Conservation (phyloP, 257 asterid species). For the Echium plantagineum region DNA sequence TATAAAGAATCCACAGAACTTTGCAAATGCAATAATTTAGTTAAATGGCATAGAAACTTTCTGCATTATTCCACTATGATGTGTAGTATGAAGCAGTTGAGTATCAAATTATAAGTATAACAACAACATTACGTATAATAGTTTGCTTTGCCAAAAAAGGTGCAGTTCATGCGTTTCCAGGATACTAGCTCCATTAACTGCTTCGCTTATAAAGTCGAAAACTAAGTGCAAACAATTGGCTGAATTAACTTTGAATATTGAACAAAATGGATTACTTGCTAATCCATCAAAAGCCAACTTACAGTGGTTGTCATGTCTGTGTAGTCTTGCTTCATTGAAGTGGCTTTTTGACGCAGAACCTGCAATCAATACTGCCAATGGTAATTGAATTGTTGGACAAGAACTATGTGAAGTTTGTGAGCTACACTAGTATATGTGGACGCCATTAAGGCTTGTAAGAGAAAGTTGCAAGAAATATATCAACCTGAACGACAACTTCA, state of each 20-base stretch:
- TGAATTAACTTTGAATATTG: not conserved
- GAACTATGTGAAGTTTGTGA: slow-evolving; percentile 6
- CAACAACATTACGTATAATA: no score
- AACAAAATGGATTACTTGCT: slow-evolving; percentile 14
- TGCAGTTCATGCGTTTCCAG: not conserved
- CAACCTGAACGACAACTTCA: slow-evolving; percentile 98
- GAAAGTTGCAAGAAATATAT: slow-evolving; percentile 16
- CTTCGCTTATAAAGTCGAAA: not conserved
- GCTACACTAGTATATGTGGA: slow-evolving; percentile 5
- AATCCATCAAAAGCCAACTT: slow-evolving; percentile 21
- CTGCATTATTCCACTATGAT: not conserved
- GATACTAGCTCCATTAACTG: not conserved
- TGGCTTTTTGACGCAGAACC: slow-evolving; percentile 98
- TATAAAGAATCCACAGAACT: slow-evolving; percentile 8
- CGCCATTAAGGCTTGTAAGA: not conserved
- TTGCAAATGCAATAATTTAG: no score
- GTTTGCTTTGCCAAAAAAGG: not conserved
- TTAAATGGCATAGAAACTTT: not conserved
- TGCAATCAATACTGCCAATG: slow-evolving; percentile 43
- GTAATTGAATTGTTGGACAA: slow-evolving; percentile 30
- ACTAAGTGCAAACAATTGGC: not conserved
- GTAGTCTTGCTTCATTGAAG: slow-evolving; percentile 97
- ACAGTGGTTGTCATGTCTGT: slow-evolving; percentile 79
- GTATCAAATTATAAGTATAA: not conserved
- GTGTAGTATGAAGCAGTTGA: no score